Conservation (phyloP, 2,329 filamentous ascomycete species). For the Fusarium oligoseptatum region DNA sequence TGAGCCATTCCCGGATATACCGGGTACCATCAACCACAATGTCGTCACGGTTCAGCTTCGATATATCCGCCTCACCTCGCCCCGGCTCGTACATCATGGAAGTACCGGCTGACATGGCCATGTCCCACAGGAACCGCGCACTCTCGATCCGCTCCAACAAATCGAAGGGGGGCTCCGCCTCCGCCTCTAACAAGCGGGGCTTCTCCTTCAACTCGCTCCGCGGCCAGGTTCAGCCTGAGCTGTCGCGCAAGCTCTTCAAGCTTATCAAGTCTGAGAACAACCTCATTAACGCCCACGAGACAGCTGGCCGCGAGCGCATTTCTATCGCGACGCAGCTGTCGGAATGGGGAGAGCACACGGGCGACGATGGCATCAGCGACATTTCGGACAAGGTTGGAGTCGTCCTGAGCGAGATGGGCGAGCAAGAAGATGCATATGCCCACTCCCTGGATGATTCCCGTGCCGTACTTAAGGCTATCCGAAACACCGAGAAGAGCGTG, state of each 20-base stretch:
- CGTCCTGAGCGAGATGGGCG: constrained; percentile 89
- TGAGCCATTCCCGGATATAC: not conserved
- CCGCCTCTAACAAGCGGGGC: constrained; percentile 64
- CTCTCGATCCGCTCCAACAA: constrained; percentile 80
- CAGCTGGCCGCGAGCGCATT: constrained; percentile 85
- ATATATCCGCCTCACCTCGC: constrained; percentile 43
- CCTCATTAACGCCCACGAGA: constrained; percentile 86
- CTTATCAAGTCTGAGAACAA: constrained; percentile 97
- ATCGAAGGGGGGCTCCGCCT: constrained; percentile 56
- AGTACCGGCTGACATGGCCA: constrained; percentile 45
- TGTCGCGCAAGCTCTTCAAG: constrained; percentile 88
- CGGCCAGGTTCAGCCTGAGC: constrained; percentile 85
- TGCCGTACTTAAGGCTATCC: constrained; percentile 86
- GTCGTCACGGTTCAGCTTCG: constrained; percentile 50
- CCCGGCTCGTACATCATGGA: constrained; percentile 36
- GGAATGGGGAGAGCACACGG: constrained; percentile 94
- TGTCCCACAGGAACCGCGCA: constrained; percentile 74
- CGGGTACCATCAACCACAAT: constrained; percentile 34
- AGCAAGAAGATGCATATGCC: constrained; percentile 91
- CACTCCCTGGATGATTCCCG: constrained; percentile 90
- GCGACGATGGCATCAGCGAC: constrained; percentile 88
- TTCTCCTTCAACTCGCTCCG: constrained; percentile 91
- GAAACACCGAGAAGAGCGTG: constrained; percentile 95
- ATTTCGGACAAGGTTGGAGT: constrained; percentile 97
- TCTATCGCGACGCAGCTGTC: constrained; percentile 91